phyloP scores from a whole-genome alignment of 306 rosid genomes.

The Purshia tridentata region DNA sequence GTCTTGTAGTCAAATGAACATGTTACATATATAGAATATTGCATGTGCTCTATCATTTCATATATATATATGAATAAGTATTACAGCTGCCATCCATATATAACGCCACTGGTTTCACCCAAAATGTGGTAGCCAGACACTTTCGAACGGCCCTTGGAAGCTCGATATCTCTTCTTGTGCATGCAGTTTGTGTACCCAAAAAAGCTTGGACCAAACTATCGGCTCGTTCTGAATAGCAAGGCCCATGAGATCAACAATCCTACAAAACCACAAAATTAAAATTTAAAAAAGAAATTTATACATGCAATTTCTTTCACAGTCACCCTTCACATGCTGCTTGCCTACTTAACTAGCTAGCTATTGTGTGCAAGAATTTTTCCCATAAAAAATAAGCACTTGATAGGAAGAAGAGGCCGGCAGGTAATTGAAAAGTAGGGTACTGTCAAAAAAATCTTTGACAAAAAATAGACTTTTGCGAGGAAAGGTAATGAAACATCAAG shows the following conservation, averaged over 20 bases:
- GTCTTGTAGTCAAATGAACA: not conserved
- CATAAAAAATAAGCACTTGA: too few relatives aligned
- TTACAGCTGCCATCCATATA: not conserved
- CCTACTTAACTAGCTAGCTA: too few relatives aligned
- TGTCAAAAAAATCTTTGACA: not conserved
- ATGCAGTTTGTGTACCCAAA: not conserved
- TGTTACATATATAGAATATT: not conserved
- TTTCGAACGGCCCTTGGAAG: not conserved
- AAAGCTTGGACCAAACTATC: constrained; percentile 5
- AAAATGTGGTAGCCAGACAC: not conserved
- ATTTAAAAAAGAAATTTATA: too few relatives aligned
- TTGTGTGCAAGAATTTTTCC: too few relatives aligned
- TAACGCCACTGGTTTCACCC: not conserved
- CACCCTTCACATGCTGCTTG: too few relatives aligned
- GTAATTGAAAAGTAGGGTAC: too few relatives aligned
- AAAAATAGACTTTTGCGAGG: not conserved
- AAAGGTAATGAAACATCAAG: not conserved
- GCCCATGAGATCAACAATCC: constrained; percentile 20
- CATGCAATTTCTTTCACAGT: too few relatives aligned
- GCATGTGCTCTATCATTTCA: not conserved
- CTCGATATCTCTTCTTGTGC: not conserved
- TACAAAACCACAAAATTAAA: not conserved
- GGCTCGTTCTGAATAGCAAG: not conserved
- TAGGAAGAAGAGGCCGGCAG: too few relatives aligned
- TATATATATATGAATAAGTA: not conserved